Conservation (phyloP, 495 filamentous ascomycete species). For the Daldinia caldariorum region DNA sequence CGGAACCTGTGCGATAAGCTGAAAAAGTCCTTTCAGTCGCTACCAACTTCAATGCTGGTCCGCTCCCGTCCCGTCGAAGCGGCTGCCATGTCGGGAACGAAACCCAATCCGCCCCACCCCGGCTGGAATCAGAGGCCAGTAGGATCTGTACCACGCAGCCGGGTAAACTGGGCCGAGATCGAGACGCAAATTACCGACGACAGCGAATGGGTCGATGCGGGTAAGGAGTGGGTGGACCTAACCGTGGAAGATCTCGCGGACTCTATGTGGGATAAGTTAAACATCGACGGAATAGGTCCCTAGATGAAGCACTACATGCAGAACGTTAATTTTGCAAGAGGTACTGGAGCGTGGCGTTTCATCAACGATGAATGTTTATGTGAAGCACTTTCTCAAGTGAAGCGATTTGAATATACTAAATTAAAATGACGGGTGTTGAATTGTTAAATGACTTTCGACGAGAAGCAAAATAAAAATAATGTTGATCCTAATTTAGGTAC, state of each 20-base stretch:
- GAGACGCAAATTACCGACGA: slow-evolving; percentile 15
- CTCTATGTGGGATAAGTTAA: slow-evolving; percentile 7
- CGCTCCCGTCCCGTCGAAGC: not conserved
- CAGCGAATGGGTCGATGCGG: slow-evolving; percentile 32
- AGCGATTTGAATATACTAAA: slow-evolving; percentile 15
- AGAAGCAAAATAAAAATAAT: not conserved
- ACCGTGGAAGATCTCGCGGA: slow-evolving; percentile 10
- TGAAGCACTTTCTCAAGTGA: not conserved
- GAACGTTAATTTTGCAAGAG: not conserved
- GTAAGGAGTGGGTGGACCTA: slow-evolving; percentile 1
- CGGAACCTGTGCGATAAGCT: slow-evolving; percentile 60
- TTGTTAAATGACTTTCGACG: not conserved
- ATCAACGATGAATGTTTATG: slow-evolving; percentile 8
- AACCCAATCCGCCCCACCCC: slow-evolving; percentile 5
- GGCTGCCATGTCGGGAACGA: not conserved
- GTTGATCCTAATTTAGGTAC: not conserved
- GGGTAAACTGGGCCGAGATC: slow-evolving; percentile 16
- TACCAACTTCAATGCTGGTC: not conserved
- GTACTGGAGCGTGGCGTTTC: slow-evolving; percentile 9
- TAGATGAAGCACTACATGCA: not conserved
- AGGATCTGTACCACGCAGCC: not conserved
- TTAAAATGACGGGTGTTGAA: not conserved
- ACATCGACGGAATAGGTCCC: not conserved
- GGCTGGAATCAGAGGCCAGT: not conserved
- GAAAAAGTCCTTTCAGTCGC: not conserved